Evolutionary conservation across 768 basidiomycete species (phyloP).

Genomic region (Leucocoprinus leucothites): DNA sequence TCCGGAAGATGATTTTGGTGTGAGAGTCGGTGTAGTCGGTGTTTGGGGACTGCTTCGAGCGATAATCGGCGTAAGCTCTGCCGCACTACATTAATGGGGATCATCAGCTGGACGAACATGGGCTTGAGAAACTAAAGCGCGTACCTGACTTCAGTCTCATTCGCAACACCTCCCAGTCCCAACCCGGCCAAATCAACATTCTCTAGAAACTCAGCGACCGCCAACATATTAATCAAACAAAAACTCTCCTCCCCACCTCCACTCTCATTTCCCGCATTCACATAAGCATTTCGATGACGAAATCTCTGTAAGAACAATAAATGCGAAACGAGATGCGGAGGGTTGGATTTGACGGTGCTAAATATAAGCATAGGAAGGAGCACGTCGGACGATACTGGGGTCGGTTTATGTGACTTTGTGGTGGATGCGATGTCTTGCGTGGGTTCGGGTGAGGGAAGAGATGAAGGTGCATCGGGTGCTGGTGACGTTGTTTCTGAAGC

Average conservation of each 20-base stretch:
- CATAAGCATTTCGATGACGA: conserved; percentile 35
- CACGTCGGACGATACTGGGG: conserved; percentile 79
- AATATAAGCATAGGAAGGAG: conserved; percentile 93
- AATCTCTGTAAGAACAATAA: conserved; percentile 64
- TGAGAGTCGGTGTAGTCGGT: conserved; percentile 36
- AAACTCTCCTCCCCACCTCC: conserved; percentile 85
- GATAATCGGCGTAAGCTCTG: conserved; percentile 79
- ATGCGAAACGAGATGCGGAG: conserved; percentile 72
- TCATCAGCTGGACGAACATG: neutral
- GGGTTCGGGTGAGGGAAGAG: neutral
- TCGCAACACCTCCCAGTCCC: conserved; percentile 60
- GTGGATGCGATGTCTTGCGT: no score
- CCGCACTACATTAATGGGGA: conserved; percentile 44
- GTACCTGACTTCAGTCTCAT: conserved; percentile 46
- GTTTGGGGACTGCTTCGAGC: conserved; percentile 50
- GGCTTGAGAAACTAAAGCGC: conserved; percentile 15
- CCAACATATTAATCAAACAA: conserved; percentile 91
- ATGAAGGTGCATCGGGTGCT: neutral
- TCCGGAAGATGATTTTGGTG: conserved; percentile 24
- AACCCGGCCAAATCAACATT: conserved; percentile 80
- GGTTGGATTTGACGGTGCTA: conserved; percentile 91
- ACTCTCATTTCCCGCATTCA: conserved; percentile 10
- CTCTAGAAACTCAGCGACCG: conserved; percentile 93
- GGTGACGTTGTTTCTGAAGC: neutral
- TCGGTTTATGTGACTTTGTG: conserved; percentile 26